Conservation (phyloP, 78 protist genomes). For the Chrysochromulina parva region DNA sequence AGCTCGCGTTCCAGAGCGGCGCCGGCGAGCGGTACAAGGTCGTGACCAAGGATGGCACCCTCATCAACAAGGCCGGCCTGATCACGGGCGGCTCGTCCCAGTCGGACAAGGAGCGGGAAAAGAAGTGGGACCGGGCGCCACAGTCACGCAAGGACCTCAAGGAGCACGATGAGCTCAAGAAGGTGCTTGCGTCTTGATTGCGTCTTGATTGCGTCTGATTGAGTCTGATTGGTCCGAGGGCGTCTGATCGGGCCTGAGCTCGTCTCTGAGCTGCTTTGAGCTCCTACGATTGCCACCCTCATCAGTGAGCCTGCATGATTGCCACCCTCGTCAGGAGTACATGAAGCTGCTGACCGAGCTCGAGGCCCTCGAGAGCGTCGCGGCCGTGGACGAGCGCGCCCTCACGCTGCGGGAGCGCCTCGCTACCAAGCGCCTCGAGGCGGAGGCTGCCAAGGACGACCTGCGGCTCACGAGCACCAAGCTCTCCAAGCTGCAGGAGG, state of each 20-base stretch:
- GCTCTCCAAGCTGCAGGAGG: not conserved
- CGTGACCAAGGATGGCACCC: slow-evolving; percentile 89
- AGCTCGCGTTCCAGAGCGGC: not conserved
- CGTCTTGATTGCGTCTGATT: too few relatives aligned
- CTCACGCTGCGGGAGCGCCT: too few relatives aligned
- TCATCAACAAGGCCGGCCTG: slow-evolving; percentile 83
- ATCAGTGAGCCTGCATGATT: too few relatives aligned
- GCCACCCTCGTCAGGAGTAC: too few relatives aligned
- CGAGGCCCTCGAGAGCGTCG: not conserved
- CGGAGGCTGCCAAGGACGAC: not conserved
- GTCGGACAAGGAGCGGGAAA: not conserved
- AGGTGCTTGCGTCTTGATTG: not conserved
- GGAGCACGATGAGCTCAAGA: not conserved
- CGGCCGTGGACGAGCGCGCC: not conserved
- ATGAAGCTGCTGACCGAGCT: not conserved
- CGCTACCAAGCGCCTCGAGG: too few relatives aligned
- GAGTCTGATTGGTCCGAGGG: too few relatives aligned
- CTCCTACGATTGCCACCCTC: too few relatives aligned
- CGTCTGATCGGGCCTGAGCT: too few relatives aligned
- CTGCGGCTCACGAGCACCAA: not conserved
- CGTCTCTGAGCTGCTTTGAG: too few relatives aligned
- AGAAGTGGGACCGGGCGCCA: not conserved
- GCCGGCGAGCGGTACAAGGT: slow-evolving; percentile 34
- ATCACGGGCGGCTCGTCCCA: slow-evolving; percentile 84
- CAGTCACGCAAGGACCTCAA: not conserved